Evolutionary conservation across 768 basidiomycete genomes (phyloP).

Genomic region (Tricholoma furcatifolium): DNA sequence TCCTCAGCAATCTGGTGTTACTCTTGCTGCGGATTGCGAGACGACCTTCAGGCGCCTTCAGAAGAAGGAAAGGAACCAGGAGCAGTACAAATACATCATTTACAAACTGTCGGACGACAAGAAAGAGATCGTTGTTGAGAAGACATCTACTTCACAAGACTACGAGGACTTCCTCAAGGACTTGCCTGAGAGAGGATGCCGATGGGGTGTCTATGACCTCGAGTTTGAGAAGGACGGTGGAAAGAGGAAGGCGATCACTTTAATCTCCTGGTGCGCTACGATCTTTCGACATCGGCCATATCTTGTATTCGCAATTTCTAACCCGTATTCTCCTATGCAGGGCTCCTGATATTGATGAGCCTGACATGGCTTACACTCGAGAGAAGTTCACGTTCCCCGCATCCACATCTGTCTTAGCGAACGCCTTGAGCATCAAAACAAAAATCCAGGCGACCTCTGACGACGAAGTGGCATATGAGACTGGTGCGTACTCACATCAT

Average conservation of each 20-base stretch:
- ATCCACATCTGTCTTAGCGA: constrained; percentile 79
- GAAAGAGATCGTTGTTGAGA: constrained; percentile 78
- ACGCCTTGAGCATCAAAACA: constrained; percentile 65
- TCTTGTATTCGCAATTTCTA: background rate
- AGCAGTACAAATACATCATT: constrained; percentile 82
- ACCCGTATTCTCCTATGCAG: constrained; percentile 41
- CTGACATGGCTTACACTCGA: constrained; percentile 40
- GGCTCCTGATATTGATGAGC: constrained; percentile 82
- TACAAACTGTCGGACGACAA: constrained; percentile 60
- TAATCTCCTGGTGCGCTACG: constrained; percentile 77
- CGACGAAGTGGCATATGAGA: constrained; percentile 69
- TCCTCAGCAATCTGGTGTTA: constrained; percentile 64
- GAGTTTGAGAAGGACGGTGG: constrained; percentile 75
- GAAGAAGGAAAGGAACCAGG: constrained; percentile 69
- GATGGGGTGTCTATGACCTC: constrained; percentile 94
- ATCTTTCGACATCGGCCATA: constrained; percentile 1
- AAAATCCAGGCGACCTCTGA: constrained; percentile 88
- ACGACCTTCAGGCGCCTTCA: constrained; percentile 67
- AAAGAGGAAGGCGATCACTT: constrained; percentile 83
- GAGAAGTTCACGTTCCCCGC: constrained; percentile 92
- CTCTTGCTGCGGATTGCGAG: constrained; percentile 57
- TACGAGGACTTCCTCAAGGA: constrained; percentile 77
- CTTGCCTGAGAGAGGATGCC: constrained; percentile 72
- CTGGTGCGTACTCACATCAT: constrained; percentile 45
- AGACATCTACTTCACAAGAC: constrained; percentile 44